Percentiles rank a stretch among this genome's conserved stretches.
phyloP scores from a whole-genome alignment of 805 yeast species.

The Candida ovalis region DNA sequence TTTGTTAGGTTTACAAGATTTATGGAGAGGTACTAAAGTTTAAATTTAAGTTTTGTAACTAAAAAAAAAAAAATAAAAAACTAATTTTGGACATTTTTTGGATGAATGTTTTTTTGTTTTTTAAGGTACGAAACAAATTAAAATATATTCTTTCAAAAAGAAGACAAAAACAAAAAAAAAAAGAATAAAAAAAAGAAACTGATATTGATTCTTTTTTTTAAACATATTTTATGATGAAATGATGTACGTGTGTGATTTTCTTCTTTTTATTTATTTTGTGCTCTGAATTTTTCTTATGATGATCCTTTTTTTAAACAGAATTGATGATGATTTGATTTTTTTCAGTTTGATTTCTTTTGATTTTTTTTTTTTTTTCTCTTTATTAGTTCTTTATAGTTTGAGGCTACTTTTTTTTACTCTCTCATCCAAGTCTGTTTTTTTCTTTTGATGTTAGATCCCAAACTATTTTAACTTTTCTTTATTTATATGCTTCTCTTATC shows the following conservation, averaged over 20 bases:
- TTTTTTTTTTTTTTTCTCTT: background rate
- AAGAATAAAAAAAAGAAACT: background rate
- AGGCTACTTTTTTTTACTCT: no score
- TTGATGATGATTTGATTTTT: conserved; percentile 37
- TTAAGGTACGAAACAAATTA: background rate
- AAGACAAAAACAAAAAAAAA: no score
- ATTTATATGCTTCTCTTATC: background rate
- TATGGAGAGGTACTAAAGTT: conserved; percentile 51
- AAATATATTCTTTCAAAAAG: background rate
- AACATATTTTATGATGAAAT: conserved; percentile 2
- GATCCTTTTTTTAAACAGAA: conserved; percentile 41
- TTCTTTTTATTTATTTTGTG: conserved; percentile 21
- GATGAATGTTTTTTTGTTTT: no score
- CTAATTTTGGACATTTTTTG: background rate
- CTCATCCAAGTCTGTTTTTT: no score
- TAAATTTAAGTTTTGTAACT: background rate
- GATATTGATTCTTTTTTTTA: background rate
- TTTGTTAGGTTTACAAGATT: conserved; percentile 66
- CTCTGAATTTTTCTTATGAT: conserved; percentile 20
- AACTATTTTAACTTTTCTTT: background rate
- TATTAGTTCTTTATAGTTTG: no score
- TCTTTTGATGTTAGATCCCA: background rate
- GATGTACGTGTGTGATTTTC: conserved; percentile 20
- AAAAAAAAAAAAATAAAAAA: background rate
- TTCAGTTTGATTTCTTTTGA: conserved; percentile 17